Base-by-base conservation (phyloP, 495 filamentous ascomycete genomes). In the Aspergillus indologenus region DNA sequence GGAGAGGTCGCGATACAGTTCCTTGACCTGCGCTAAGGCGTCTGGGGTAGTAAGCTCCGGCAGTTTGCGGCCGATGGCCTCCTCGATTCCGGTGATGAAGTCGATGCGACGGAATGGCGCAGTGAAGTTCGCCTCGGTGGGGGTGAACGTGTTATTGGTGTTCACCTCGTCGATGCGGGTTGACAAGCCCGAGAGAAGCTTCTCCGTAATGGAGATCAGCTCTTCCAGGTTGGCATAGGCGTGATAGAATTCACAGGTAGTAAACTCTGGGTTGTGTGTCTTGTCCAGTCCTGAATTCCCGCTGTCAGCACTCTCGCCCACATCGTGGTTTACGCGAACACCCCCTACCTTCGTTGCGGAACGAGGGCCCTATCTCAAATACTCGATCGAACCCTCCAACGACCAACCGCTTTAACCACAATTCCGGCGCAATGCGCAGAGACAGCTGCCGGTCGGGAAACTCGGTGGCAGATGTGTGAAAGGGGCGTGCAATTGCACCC, bases 241-340 rank as follows among this genome's bases (percentile, higher is more conserved):
- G 53, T 87, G 83, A 72, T 98, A 98, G 80, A 96, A 97, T 75
- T 98, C 94, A 78, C 92, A 97, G 34, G 88, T 97, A 22, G 89
- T 92, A 75, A 97, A 98, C 71, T 98, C 94, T 6, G 94, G 92
- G 66, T 98, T 98, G 72, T 97, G 94, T 0, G 90, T 96, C 22
- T 86, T 83, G 73, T 98, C 94, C 43, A 97, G 71, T 11, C 86
- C 83, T 86, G 44, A 6, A n/a, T 29, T 26, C 3, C 40, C 5
- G 2, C 2, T 40, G 18, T 58, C 51, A 62, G 50, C 34, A 54
- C 23, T 34, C 31, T 49, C 62, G 52, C 46, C 15, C 9, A 19
- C n/a, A n/a, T n/a, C n/a, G n/a, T n/a, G n/a, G n/a, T n/a, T n/a
- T n/a, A n/a, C n/a, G n/a, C n/a, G n/a, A n/a, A n/a, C n/a, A n/a